Percentiles rank a stretch among this genome's conserved stretches.
These are phyloP conservation scores for Fonsecaea monophora DNA, from an alignment of 2,329 filamentous ascomycete species.

Conservation along the genomic window DNA sequence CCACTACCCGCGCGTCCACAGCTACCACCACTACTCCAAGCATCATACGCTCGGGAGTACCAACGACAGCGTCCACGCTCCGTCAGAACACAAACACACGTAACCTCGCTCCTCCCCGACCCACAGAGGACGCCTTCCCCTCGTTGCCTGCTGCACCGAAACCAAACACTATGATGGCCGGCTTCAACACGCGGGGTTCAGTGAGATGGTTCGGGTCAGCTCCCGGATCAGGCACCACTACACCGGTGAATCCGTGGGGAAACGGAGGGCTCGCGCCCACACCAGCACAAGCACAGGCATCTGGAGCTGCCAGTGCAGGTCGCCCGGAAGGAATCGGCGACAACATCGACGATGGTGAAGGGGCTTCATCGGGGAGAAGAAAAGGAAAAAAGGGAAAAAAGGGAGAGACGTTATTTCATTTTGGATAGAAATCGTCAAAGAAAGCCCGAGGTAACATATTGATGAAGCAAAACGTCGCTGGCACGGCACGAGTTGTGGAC, in stretches of 20 bases:
- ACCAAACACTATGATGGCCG: constrained; percentile 59
- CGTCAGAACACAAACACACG: constrained; percentile 17
- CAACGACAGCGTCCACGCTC: constrained; percentile 28
- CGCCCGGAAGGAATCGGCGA: constrained; percentile 37
- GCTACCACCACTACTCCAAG: constrained; percentile 39
- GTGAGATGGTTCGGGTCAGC: constrained; percentile 50
- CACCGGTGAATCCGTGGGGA: constrained; percentile 49
- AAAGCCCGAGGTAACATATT: too few relatives aligned
- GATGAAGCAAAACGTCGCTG: background rate
- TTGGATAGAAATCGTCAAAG: constrained; percentile 41
- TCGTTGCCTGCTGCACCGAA: constrained; percentile 80
- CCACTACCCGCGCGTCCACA: constrained; percentile 35
- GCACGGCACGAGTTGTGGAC: background rate
- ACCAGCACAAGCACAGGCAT: constrained; percentile 32
- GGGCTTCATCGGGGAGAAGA: constrained; percentile 37
- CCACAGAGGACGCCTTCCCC: constrained; percentile 72
- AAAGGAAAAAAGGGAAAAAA: constrained; percentile 49
- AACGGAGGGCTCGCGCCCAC: constrained; percentile 38
- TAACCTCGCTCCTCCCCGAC: constrained; percentile 43
- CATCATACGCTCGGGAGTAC: constrained; percentile 26
- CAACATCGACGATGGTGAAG: constrained; percentile 37
- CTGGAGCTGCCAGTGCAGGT: constrained; percentile 19
- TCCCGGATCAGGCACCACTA: constrained; percentile 44
- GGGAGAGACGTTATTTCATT: constrained; percentile 52
- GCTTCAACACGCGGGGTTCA: constrained; percentile 53